Base-by-base conservation (phyloP, 768 basidiomycete species). In the Mycena amicta region DNA sequence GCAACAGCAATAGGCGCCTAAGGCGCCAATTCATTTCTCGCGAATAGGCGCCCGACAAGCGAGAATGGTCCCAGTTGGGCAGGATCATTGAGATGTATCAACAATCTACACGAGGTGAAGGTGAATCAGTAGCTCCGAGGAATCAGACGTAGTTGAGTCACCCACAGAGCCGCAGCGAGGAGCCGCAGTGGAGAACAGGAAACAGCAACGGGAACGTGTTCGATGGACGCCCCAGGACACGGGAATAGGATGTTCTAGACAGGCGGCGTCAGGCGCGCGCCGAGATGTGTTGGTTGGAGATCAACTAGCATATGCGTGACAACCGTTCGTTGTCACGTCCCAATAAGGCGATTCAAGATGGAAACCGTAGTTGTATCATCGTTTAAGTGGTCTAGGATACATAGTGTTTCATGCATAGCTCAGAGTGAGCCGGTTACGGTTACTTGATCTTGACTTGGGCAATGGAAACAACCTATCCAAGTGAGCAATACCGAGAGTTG, bases 101-200 rank as follows among this genome's bases (percentile, higher is more conserved):
- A n/a, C n/a, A n/a, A n/a, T n/a, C 25, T 28, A 28, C 25, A 25
- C 47, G 47, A 25, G 25, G 47, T 23, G n/a, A 49, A 45, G 5
- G 12, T 45, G 43, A 45, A 45, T 45, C 43, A 45, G 43, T 15
- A 45, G 43, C 20, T 23, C 43, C 43, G 43, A 13, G 2, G 57
- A 52, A 58, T 18, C 43, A 45, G 23, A 23, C 25, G 16, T 8
- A 27, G 46, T n/a, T 55, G 56, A 62, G 11, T 62, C 57, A 55
- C 55, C 20, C 12, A 27, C 16, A 46, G 4, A 20, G 3, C 22
- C 39, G 41, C 31, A 23, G 26, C 43, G 50, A 53, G 43, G 28
- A 58, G 53, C 57, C 43, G 43, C 43, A 45, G 43, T 45, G 43
- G 43, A 8, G 43, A 45, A 30, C 56, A 53, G 16, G 25, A 23